A percentile compares a stretch with the other conserved stretches of the same genome.
Conservation (phyloP, 1,284 basidiomycete genomes). For the Mycena sp. region DNA sequence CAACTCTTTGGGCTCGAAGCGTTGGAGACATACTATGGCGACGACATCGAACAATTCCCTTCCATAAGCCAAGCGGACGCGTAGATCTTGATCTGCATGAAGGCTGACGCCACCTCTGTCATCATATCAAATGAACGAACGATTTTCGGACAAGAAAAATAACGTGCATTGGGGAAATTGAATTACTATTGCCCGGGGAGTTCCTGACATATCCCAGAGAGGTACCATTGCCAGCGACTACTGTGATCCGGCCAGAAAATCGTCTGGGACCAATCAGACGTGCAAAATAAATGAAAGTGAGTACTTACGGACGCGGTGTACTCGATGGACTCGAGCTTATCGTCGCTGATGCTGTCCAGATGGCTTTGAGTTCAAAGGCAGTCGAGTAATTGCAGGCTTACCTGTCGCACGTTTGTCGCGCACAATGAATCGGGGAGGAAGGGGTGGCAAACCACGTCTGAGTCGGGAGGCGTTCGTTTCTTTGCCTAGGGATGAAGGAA, state of each 20-base stretch:
- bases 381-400: background rate
- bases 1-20: background rate
- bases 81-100: conserved; percentile 6
- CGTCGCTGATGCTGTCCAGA: conserved; percentile 1
- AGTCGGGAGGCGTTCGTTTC: conserved; percentile 26
- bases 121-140: background rate
- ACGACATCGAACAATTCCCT: conserved; percentile 1
- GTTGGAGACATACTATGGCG: background rate
- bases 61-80: background rate
- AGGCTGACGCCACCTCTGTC: conserved; percentile 11
- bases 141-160: no score
- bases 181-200: background rate
- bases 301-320: conserved; percentile 14
- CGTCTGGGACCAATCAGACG: background rate
- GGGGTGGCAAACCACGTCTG: conserved; percentile 17
- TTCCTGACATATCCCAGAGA: conserved; percentile 20
- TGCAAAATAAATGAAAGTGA: background rate
- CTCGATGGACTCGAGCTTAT: conserved; percentile 9
- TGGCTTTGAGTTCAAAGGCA: background rate
- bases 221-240: conserved; percentile 17
- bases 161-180: background rate
- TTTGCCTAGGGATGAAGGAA: conserved; percentile 2
- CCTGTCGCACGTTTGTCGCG: conserved; percentile 1
- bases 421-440: conserved; percentile 17
- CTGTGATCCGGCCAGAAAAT: conserved; percentile 16